These are phyloP conservation scores for Jasminum sambac DNA, from an alignment of 257 asterid genomes.

Conservation along the genomic window DNA sequence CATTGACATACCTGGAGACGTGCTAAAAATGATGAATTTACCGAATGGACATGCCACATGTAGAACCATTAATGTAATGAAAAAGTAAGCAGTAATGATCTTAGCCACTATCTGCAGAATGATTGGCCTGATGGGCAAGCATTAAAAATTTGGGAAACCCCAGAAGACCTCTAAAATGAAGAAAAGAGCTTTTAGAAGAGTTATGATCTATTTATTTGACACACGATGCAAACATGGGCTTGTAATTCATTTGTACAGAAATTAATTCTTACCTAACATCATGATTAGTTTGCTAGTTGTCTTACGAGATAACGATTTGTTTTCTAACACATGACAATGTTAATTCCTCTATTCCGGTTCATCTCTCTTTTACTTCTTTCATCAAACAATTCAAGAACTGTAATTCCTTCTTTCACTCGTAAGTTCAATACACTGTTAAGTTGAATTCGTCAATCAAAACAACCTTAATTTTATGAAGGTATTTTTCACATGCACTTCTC, in stretches of 20 bases:
- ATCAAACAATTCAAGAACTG: not conserved
- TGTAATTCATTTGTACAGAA: not conserved
- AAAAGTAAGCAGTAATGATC: slow-evolving; percentile 10
- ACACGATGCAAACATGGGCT: not conserved
- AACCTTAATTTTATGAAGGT: not conserved
- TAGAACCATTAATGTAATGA: not conserved
- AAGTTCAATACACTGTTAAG: not conserved
- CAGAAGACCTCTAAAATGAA: not conserved
- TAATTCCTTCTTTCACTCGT: not conserved
- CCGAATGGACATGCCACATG: slow-evolving; percentile 21
- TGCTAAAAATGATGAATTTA: slow-evolving; percentile 21
- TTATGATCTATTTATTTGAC: slow-evolving; percentile 1
- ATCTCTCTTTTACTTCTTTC: not conserved
- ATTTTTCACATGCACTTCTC: not conserved
- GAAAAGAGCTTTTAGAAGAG: not conserved
- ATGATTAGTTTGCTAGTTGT: not conserved
- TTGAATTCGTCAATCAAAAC: not conserved
- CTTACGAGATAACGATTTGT: not conserved
- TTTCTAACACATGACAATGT: not conserved
- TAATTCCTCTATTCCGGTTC: not conserved
- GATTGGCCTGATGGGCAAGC: not conserved
- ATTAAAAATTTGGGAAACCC: slow-evolving; percentile 8
- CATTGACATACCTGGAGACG: slow-evolving; percentile 64
- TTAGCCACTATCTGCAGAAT: slow-evolving; percentile 15
- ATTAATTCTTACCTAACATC: not conserved